Evolutionary conservation across 2,329 filamentous ascomycete genomes (phyloP), one percentile per base, ranked within the genome.

Genomic region (Pseudocercospora eumusae): DNA sequence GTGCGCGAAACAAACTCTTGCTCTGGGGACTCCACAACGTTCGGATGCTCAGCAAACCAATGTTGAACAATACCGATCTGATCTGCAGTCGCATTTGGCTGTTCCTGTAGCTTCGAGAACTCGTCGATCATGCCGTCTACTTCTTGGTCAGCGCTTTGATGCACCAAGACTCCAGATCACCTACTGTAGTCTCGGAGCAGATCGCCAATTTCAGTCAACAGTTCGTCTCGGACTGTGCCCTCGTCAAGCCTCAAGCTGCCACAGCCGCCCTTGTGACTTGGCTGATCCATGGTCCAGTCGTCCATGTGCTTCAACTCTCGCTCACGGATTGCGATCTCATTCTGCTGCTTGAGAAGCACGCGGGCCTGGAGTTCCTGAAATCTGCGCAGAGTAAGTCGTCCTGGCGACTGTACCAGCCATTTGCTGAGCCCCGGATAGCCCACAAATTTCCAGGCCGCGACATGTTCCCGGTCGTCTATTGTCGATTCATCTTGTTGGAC

Each of bases 351-450:
- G 20, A 55, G 23, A 15, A 55, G 18, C 18, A 36, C 52, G 7
- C 52, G 28, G n/a, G n/a, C n/a, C 28, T 55, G 40, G 28, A 55
- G 33, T 8, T 20, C 33, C 9, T 15, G 10, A 18, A 55, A 55
- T 9, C 11, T 55, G 13, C 52, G 10, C n/a, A 55, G 9, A 8
- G 11, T 11, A 31, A 10, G 28, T 31, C 28, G 9, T 8, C 11
- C 28, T 8, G 28, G 9, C 1, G 28, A 31, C 10, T 8, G 9
- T 11, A 10, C 28, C 13, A 49, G 52, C 52, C 52, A 55, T 21
- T 28, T 18, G 28, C 52, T 55, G n/a, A 55, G 33, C 10, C 52
- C 52, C 15, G 52, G 52, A 18, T 55, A 55, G 27, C 52, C 52
- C 4, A 55, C 28, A 15, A 33, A 40, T 15, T 55, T 55, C 52